Conservation (phyloP, 768 basidiomycete genomes). For the Mrakia gelida region DNA sequence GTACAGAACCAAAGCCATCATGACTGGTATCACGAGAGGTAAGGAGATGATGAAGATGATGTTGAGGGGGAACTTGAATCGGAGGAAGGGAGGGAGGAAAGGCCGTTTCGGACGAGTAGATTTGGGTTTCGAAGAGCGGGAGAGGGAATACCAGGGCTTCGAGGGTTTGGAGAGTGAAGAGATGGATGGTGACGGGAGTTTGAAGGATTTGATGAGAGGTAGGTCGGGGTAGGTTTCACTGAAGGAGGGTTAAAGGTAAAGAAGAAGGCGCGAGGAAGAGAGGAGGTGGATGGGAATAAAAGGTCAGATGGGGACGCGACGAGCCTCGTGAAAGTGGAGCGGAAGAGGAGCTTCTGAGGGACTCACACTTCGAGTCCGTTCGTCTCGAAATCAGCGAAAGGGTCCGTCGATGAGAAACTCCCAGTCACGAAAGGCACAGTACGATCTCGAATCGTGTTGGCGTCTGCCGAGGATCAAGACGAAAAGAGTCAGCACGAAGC, state of each 20-base stretch:
- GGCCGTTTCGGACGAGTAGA: conserved; percentile 52
- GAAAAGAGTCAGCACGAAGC: background rate
- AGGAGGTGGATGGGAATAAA: background rate
- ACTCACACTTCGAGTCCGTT: background rate
- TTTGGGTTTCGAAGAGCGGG: conserved; percentile 41
- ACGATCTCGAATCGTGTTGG: conserved; percentile 10
- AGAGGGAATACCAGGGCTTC: background rate
- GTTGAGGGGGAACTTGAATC: conserved; percentile 2
- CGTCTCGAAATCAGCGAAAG: background rate
- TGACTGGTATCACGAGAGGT: conserved; percentile 47
- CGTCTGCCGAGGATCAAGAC: background rate
- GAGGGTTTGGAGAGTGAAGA: background rate
- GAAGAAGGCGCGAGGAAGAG: background rate
- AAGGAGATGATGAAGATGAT: conserved; percentile 11
- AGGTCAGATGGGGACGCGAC: background rate
- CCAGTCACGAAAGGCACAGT: conserved; percentile 15
- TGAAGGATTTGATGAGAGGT: background rate
- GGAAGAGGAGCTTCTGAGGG: background rate
- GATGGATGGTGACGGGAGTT: background rate
- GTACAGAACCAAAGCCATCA: conserved; percentile 43
- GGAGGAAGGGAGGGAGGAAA: background rate
- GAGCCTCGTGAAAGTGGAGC: no score
- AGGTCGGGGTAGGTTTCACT: background rate
- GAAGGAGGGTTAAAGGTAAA: conserved; percentile 37
- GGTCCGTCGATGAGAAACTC: background rate